Percentiles rank a stretch among this genome's conserved stretches.
Evolutionary conservation across 352 stramenopile genomes (phyloP).

Genomic region (Phytophthora uliginosa): DNA sequence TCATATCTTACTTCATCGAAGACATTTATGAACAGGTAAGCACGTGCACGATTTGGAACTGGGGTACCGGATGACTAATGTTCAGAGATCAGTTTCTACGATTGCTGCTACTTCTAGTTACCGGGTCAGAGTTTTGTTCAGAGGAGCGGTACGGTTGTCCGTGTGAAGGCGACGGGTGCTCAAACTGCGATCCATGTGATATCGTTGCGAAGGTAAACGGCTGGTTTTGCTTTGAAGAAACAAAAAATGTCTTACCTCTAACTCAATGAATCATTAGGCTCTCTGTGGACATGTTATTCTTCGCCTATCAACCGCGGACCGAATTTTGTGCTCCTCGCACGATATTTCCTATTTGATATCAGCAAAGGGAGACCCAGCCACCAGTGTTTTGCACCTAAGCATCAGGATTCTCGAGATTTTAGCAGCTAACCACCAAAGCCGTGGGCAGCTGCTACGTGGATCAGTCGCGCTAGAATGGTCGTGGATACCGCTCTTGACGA

Average conservation of each 20-base stretch:
- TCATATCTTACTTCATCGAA: conserved; percentile 44
- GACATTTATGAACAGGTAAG: conserved; percentile 48
- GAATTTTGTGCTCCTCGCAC: conserved; percentile 16
- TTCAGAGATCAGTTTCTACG: conserved; percentile 14
- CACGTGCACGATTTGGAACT: background rate
- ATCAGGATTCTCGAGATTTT: conserved; percentile 17
- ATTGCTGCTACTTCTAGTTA: conserved; percentile 25
- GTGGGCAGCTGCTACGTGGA: conserved; percentile 24
- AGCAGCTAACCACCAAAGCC: conserved; percentile 20
- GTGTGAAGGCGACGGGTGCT: conserved; percentile 25
- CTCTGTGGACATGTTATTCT: conserved; percentile 27
- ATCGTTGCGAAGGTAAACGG: conserved; percentile 30
- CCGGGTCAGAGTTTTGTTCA: conserved; percentile 1
- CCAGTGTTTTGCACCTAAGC: conserved; percentile 7
- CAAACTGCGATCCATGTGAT: conserved; percentile 29
- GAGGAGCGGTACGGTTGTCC: conserved; percentile 32
- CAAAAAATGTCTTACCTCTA: background rate
- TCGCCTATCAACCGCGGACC: conserved; percentile 15
- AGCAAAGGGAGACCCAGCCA: background rate
- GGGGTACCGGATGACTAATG: background rate
- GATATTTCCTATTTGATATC: conserved; percentile 14
- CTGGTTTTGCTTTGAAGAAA: background rate
- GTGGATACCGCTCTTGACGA: conserved; percentile 17
- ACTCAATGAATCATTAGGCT: conserved; percentile 7
- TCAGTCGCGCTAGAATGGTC: conserved; percentile 21